phyloP scores from a whole-genome alignment of 2,329 filamentous ascomycete genomes.

The Biscogniauxia marginata region DNA sequence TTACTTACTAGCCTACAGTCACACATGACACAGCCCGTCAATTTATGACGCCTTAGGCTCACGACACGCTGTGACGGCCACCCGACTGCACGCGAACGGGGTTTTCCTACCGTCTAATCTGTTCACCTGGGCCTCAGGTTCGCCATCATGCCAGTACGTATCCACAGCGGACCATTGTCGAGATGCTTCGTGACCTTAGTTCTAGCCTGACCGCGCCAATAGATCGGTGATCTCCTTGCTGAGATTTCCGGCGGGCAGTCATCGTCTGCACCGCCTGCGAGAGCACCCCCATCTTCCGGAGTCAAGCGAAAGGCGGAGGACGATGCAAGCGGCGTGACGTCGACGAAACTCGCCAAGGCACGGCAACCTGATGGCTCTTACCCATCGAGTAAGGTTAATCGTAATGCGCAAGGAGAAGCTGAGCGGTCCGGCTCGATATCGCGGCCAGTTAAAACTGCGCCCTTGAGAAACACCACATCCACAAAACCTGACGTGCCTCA shows the following conservation, averaged over 20 bases:
- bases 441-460: constrained; percentile 22
- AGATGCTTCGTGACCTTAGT: constrained; percentile 6
- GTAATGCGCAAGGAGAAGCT: constrained; percentile 24
- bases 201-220: constrained; percentile 17
- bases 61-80: constrained; percentile 25
- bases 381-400: constrained; percentile 27
- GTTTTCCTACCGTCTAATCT: constrained; percentile 12
- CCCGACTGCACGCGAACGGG: constrained; percentile 13
- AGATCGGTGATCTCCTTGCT: constrained; percentile 60
- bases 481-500: constrained; percentile 29
- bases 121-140: constrained; percentile 3
- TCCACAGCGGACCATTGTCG: background rate
- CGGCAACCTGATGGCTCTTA: constrained; percentile 28
- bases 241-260: constrained; percentile 58
- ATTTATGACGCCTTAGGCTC: constrained; percentile 31
- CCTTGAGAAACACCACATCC: constrained; percentile 20
- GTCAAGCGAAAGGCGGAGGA: constrained; percentile 60
- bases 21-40: constrained; percentile 25
- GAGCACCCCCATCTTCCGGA: constrained; percentile 30
- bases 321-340: constrained; percentile 34
- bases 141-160: constrained; percentile 39
- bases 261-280: constrained; percentile 33
- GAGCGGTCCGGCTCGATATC: constrained; percentile 23
- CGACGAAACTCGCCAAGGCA: constrained; percentile 28
- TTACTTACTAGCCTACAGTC: constrained; percentile 4